Evolutionary conservation across 1,284 basidiomycete genomes (phyloP).

Genomic region (Apiotrichum sp.): DNA sequence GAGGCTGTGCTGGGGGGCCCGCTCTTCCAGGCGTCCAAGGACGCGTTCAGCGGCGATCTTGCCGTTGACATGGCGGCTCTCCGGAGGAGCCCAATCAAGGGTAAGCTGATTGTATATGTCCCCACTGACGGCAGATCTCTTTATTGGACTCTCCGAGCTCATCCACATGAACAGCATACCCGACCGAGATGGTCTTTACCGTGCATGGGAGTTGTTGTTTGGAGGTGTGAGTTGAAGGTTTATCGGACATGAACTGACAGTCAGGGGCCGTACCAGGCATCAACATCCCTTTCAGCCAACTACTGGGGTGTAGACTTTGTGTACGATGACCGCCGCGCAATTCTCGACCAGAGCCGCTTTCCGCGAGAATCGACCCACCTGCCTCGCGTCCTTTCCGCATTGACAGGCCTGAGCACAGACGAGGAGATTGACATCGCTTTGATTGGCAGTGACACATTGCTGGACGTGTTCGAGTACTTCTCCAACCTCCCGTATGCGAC

Average conservation of each 20-base stretch:
- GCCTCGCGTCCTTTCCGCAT: conserved; percentile 24
- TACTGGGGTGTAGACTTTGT: conserved; percentile 39
- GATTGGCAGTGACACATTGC: conserved; percentile 21
- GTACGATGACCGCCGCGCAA: conserved; percentile 27
- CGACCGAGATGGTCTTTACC: conserved; percentile 29
- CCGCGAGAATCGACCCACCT: conserved; percentile 28
- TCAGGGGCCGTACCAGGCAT: conserved; percentile 22
- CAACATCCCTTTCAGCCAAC: conserved; percentile 29
- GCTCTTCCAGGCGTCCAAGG: conserved; percentile 21
- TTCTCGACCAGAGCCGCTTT: conserved; percentile 32
- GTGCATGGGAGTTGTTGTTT: conserved; percentile 35
- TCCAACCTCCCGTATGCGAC: conserved; percentile 28
- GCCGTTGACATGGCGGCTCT: conserved; percentile 19
- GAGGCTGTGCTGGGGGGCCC: conserved; percentile 33
- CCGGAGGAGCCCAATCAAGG: conserved; percentile 35
- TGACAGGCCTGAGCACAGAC: conserved; percentile 25
- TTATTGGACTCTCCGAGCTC: conserved; percentile 36
- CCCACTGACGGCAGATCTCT: conserved; percentile 24
- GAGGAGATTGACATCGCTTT: conserved; percentile 10
- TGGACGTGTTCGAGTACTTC: conserved; percentile 32
- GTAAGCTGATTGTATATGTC: conserved; percentile 9
- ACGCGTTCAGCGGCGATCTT: conserved; percentile 13
- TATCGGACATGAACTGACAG: too few species aligned
- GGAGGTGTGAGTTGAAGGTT: conserved; percentile 13
- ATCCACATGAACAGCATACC: conserved; percentile 28